Base-by-base conservation (phyloP, 768 basidiomycete species). In the Hydnum rufescens region DNA sequence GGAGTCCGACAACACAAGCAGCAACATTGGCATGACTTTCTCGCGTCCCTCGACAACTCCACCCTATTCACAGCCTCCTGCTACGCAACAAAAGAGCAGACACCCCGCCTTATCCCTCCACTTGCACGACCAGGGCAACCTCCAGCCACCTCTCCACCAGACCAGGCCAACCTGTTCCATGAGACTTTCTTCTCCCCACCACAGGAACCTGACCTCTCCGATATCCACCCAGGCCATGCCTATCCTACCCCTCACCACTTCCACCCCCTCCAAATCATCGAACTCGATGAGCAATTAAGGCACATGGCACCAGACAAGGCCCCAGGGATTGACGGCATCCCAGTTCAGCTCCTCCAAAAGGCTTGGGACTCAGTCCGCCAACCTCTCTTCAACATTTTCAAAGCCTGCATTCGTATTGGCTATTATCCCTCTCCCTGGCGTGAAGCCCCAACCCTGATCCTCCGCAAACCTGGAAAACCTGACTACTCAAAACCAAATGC, bases 401-500 rank as follows among this genome's bases (percentile, higher is more conserved):
- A 47, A 18, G 32, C 23, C 28, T 42, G 36, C 19, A 29, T 39
- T 3, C 39, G 39, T 13, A 13, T 32, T 23, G 56, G 56, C 4
- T 56, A 57, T 47, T 48, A 55, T 42, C 56, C 56, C 3, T 28
- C 3, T 2, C 32, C 30, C 6, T 56, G 49, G 48, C 48, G 49
- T n/a, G 28, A 56, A 5, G 44, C 55, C 3, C 61, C 66, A 0
- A 63, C 42, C 42, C 5, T 54, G 8, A 53, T 63, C 1, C 57
- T 69, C 0, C 52, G 57, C 4, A 70, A 70, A 61, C 64, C 64
- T 0, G 57, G 60, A 29, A 70, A 70, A 53, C 60, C 62, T 0
- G 62, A 68, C 58, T 68, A 69, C 58, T 62, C 63, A 0, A 59
- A 62, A 48, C 63, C 65, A 0, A 47, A 61, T 4, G 62, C 68